Evolutionary conservation across 805 yeast genomes (phyloP).

Genomic region (Metschnikowia aberdeeniae): DNA sequence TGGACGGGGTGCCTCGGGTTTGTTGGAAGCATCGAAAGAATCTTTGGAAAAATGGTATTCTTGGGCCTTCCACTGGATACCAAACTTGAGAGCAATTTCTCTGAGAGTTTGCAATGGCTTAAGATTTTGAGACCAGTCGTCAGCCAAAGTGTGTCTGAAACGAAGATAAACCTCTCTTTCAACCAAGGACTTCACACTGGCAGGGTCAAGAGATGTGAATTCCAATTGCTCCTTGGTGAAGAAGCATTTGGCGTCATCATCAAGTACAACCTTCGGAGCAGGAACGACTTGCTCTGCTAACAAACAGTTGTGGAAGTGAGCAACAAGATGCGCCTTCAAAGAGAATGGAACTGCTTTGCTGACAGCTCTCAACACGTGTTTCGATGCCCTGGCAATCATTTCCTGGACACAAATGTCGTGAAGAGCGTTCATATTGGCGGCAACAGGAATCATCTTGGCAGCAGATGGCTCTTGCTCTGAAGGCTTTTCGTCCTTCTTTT

Average conservation of each 20-base stretch:
- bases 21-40: slow-evolving; percentile 28
- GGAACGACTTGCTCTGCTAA: slow-evolving; percentile 49
- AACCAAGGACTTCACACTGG: slow-evolving; percentile 42
- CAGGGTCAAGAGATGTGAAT: slow-evolving; percentile 46
- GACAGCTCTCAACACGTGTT: slow-evolving; percentile 61
- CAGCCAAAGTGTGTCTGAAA: slow-evolving; percentile 57
- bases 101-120: slow-evolving; percentile 51
- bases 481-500: slow-evolving; percentile 22
- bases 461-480: slow-evolving; percentile 24
- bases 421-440: slow-evolving; percentile 46
- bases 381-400: slow-evolving; percentile 74
- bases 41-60: slow-evolving; percentile 47
- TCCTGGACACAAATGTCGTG: slow-evolving; percentile 52
- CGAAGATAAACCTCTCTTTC: slow-evolving; percentile 53
- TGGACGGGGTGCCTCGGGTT: slow-evolving; percentile 19
- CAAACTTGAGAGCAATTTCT: slow-evolving; percentile 71
- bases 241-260: slow-evolving; percentile 37
- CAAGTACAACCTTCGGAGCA: slow-evolving; percentile 37
- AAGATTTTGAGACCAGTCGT: slow-evolving; percentile 43
- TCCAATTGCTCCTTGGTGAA: slow-evolving; percentile 40
- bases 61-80: slow-evolving; percentile 75
- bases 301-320: slow-evolving; percentile 69
- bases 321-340: slow-evolving; percentile 55
- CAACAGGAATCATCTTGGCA: slow-evolving; percentile 40
- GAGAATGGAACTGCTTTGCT: slow-evolving; percentile 46